Conservation (phyloP, 768 basidiomycete species). For the Harrya chromipes region DNA sequence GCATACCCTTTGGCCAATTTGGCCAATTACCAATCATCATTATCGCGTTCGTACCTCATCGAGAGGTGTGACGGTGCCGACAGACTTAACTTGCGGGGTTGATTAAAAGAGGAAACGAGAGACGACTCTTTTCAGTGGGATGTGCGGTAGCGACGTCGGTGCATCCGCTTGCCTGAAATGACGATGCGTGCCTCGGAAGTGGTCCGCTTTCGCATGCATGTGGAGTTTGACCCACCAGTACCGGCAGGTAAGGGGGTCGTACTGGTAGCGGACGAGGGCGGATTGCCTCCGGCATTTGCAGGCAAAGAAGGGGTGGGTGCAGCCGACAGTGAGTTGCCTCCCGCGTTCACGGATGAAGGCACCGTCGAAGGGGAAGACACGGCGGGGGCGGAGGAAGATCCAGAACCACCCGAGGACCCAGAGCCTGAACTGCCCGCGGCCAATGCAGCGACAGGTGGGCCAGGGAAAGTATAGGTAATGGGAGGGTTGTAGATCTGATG, state of each 20-base stretch:
- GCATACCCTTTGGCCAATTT: too few relatives aligned
- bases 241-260: background rate
- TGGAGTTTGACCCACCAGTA: constrained; percentile 6
- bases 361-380: background rate
- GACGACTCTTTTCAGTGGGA: constrained; percentile 7
- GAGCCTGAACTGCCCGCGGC: constrained; percentile 17
- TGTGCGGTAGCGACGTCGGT: constrained; percentile 12
- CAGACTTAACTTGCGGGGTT: too few relatives aligned
- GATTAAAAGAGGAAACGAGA: too few relatives aligned
- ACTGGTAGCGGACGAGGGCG: background rate
- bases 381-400: background rate
- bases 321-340: background rate
- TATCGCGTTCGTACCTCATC: too few relatives aligned
- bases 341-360: too few relatives aligned
- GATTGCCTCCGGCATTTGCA: background rate
- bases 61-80: background rate
- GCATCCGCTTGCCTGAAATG: constrained; percentile 12
- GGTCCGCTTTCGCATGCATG: constrained; percentile 16
- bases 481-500: constrained; percentile 28
- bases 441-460: constrained; percentile 45
- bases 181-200: background rate
- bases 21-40: too few relatives aligned
- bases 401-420: constrained; percentile 5
- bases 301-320: constrained; percentile 2
- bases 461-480: constrained; percentile 47